Percentiles rank a stretch among this genome's conserved stretches.
Conservation (phyloP, 352 stramenopile species). For the Phytophthora lateralis region DNA sequence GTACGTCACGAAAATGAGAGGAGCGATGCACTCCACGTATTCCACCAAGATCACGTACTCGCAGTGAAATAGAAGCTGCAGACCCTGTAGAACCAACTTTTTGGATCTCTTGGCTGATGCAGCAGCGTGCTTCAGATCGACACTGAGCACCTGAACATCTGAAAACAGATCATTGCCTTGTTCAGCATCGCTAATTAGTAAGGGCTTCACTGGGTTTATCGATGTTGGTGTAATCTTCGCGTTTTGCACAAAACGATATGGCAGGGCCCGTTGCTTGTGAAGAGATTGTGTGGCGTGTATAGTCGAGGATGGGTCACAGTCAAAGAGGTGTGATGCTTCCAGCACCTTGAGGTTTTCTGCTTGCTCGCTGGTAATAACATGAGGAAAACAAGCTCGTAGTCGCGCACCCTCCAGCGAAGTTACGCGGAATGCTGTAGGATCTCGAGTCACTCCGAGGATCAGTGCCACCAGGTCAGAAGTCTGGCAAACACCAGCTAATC, state of each 20-base stretch:
- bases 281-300: background rate
- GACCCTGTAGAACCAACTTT: conserved; percentile 11
- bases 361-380: background rate
- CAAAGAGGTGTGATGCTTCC: background rate
- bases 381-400: conserved; percentile 5
- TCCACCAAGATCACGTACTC: conserved; percentile 38
- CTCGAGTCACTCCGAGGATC: conserved; percentile 5
- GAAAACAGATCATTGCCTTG: background rate
- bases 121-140: background rate
- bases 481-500: background rate
- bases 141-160: background rate
- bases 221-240: background rate
- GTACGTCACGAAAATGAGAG: conserved; percentile 35
- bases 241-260: background rate
- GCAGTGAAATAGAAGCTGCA: conserved; percentile 39
- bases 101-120: background rate
- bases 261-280: background rate
- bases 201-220: background rate
- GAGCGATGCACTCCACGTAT: conserved; percentile 41
- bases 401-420: background rate
- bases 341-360: background rate
- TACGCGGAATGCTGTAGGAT: conserved; percentile 7
- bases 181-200: background rate
- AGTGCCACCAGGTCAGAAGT: background rate
- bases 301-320: background rate